Percentiles rank a stretch among this genome's conserved stretches.
phyloP scores from a whole-genome alignment of 225 moss, liverwort and hornwort species.

The Bryum argenteum region DNA sequence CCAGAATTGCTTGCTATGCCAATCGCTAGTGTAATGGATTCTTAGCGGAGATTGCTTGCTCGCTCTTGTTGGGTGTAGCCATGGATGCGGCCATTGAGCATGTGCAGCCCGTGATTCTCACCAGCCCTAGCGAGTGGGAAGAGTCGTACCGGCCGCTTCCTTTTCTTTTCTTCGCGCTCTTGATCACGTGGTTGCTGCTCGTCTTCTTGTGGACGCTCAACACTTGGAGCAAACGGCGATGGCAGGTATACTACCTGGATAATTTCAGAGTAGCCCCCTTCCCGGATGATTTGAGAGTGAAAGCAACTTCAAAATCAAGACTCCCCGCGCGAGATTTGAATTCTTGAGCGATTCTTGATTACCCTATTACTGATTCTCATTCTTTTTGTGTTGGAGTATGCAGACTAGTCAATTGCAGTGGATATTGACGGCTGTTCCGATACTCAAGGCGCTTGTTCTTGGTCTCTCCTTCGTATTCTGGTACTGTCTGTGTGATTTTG shows the following conservation, averaged over 20 bases:
- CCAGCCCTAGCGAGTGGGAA: conserved; percentile 70
- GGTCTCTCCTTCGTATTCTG: conserved; percentile 89
- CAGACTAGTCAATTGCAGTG: conserved; percentile 93
- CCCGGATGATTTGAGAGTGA: no score
- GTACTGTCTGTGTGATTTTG: no score
- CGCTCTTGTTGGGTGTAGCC: neutral
- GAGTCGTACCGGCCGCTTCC: conserved; percentile 77
- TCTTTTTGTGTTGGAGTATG: conserved; percentile 20
- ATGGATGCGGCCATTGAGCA: conserved; percentile 67
- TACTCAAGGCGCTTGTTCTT: conserved; percentile 82
- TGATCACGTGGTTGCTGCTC: conserved; percentile 64
- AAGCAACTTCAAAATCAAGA: neutral
- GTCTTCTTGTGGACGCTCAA: conserved; percentile 71
- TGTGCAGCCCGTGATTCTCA: conserved; percentile 49
- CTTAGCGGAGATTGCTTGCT: neutral
- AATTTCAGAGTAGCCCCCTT: no score
- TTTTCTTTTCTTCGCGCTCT: conserved; percentile 69
- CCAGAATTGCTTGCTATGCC: no score
- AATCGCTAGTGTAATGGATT: conserved; percentile 9
- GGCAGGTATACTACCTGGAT: conserved; percentile 90
- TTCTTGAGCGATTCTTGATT: conserved; percentile 19
- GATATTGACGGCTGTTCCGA: conserved; percentile 77
- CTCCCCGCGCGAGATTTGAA: conserved; percentile 8
- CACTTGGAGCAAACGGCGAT: conserved; percentile 87
- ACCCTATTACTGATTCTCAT: conserved; percentile 11